Evolutionary conservation across 441 rosid species (phyloP).

Genomic region (Iberis amara): DNA sequence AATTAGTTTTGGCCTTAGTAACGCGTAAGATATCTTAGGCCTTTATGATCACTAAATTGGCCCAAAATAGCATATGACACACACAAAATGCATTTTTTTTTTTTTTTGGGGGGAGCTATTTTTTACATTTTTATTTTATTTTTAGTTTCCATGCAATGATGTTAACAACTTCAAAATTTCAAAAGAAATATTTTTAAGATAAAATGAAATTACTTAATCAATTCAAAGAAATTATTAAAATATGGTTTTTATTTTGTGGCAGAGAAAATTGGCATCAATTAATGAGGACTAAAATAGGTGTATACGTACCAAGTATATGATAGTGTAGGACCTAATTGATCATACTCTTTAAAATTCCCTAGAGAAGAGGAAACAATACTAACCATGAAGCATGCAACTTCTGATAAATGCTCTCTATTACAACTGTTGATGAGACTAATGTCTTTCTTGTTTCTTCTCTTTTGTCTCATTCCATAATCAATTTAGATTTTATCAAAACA

Average conservation of each 20-base stretch:
- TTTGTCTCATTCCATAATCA: constrained; percentile 30
- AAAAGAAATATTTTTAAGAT: neutral
- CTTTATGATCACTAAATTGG: neutral
- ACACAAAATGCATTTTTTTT: neutral
- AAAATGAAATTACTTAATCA: constrained; percentile 1
- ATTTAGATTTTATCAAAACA: constrained; percentile 1
- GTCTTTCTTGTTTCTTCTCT: constrained; percentile 20
- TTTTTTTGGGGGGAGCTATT: too few relatives aligned
- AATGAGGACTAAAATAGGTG: constrained; percentile 18
- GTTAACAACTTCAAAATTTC: constrained; percentile 5
- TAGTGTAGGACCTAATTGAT: constrained; percentile 30
- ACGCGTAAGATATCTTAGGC: constrained; percentile 1
- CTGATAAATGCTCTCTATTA: constrained; percentile 29
- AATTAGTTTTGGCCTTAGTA: neutral
- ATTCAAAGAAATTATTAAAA: neutral
- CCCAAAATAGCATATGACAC: neutral
- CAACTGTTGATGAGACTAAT: constrained; percentile 20
- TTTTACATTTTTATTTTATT: neutral
- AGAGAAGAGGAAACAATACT: constrained; percentile 28
- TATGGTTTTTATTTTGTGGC: constrained; percentile 18
- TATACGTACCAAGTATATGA: constrained; percentile 31
- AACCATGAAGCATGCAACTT: constrained; percentile 32
- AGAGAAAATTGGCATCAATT: constrained; percentile 8
- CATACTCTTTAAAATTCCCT: constrained; percentile 22
- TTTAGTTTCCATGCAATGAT: constrained; percentile 2